Conservation (phyloP, 163 green algal species). For the Scenedesmus sp. region DNA sequence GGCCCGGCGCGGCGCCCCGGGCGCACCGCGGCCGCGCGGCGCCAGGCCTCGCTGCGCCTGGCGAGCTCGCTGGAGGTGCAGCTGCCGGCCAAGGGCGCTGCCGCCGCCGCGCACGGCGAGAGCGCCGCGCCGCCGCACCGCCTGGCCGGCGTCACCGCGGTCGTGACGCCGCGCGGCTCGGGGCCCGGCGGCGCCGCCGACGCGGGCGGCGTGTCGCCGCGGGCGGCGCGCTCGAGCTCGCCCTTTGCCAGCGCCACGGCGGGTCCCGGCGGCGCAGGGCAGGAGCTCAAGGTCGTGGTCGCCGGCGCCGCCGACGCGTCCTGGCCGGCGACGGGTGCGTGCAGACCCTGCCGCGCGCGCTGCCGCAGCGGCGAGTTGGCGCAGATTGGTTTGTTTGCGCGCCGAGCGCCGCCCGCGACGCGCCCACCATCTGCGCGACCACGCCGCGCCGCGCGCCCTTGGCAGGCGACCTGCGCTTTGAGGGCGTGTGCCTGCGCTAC, state of each 20-base stretch:
- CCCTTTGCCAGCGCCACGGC: no score
- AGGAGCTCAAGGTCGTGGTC: not conserved
- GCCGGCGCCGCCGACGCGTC: not conserved
- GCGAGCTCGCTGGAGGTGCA: not conserved
- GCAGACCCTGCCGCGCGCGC: conserved; percentile 11
- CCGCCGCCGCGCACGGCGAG: not conserved
- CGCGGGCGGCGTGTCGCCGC: no score
- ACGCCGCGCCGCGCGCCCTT: no score
- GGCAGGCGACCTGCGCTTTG: conserved; percentile 57
- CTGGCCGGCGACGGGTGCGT: not conserved
- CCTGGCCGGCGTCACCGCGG: conserved; percentile 2
- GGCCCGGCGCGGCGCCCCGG: no score
- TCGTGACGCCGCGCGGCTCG: not conserved
- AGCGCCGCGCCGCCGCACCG: no score
- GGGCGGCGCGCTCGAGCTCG: no score
- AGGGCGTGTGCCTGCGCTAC: conserved; percentile 75
- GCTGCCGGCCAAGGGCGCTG: not conserved
- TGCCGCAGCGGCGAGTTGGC: not conserved
- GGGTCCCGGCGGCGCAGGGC: not conserved
- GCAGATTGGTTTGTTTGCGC: no score
- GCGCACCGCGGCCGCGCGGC: conserved; percentile 6
- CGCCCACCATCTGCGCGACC: no score
- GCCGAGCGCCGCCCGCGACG: no score
- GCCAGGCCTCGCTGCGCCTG: conserved; percentile 8
- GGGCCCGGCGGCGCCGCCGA: not conserved